A percentile compares a stretch with the other conserved stretches of the same genome.
Evolutionary conservation across 306 rosid species (phyloP).

Genomic region (Sechiopsis laciniata): DNA sequence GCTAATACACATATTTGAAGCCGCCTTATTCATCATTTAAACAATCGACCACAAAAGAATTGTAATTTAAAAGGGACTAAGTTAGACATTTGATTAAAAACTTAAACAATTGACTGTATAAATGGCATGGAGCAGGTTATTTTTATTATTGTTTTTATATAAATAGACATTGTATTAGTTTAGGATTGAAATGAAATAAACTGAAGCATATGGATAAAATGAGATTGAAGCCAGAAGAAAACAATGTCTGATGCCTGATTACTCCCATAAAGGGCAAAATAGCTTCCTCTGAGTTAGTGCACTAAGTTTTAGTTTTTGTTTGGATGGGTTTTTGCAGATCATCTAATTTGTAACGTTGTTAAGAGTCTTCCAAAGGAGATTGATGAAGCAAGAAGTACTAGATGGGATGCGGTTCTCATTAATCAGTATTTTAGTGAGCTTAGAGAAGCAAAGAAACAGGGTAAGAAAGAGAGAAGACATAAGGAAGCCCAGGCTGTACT

Average conservation of each 20-base stretch:
- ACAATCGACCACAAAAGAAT: neutral
- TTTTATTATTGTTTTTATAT: too few species aligned
- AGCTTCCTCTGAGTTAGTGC: neutral
- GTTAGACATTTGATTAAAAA: neutral
- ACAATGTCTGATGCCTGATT: conserved; percentile 2
- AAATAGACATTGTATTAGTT: conserved; percentile 1
- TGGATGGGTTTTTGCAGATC: conserved; percentile 42
- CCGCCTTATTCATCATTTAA: neutral
- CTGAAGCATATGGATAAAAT: neutral
- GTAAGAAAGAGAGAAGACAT: conserved; percentile 87
- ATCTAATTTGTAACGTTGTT: conserved; percentile 47
- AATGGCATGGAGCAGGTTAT: neutral
- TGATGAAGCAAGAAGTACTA: conserved; percentile 49
- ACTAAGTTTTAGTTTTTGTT: conserved; percentile 21
- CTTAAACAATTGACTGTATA: neutral
- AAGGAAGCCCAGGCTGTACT: conserved; percentile 96
- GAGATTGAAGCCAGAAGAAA: neutral
- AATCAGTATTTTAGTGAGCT: conserved; percentile 68
- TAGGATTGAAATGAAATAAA: neutral
- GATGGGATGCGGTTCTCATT: conserved; percentile 85
- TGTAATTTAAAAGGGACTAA: neutral
- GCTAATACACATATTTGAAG: neutral
- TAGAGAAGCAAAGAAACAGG: conserved; percentile 93
- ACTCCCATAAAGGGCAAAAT: neutral
- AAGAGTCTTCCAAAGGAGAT: conserved; percentile 74